phyloP scores from a whole-genome alignment of 2,329 filamentous ascomycete species.

The Aquanectria penicillioides region DNA sequence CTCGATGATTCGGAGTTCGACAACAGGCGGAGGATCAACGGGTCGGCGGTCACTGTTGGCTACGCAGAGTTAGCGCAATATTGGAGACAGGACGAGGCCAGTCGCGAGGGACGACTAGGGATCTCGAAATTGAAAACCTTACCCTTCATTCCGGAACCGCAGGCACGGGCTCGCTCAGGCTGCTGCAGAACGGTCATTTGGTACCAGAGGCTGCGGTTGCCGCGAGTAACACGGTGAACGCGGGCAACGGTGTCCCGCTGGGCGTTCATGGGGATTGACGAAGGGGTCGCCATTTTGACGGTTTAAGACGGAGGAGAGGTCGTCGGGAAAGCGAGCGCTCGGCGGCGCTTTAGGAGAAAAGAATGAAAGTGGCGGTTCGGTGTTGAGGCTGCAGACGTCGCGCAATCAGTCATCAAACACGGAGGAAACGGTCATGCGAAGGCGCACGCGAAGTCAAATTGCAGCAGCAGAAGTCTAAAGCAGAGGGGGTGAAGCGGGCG shows the following conservation, averaged over 20 bases:
- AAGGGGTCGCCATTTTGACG: conserved; percentile 47
- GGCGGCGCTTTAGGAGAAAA: conserved; percentile 13
- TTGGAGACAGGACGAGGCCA: not conserved
- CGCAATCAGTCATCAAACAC: conserved; percentile 22
- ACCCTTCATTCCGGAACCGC: conserved; percentile 96
- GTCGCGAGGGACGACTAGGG: not conserved
- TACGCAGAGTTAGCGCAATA: conserved; percentile 35
- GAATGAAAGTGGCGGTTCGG: conserved; percentile 21
- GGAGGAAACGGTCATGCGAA: conserved; percentile 10
- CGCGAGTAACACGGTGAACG: conserved; percentile 66
- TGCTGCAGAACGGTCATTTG: conserved; percentile 89
- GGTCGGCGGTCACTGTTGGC: conserved; percentile 78
- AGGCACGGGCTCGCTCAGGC: conserved; percentile 92
- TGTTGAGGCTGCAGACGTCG: conserved; percentile 22
- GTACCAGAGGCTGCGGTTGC: conserved; percentile 83
- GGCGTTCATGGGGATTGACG: conserved; percentile 41
- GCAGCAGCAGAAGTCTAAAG: conserved; percentile 17
- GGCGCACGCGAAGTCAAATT: conserved; percentile 22
- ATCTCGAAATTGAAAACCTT: conserved; percentile 49
- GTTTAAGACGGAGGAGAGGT: conserved; percentile 17
- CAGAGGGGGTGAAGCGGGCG: conserved; percentile 3
- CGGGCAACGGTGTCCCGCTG: conserved; percentile 57
- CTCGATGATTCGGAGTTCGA: conserved; percentile 88
- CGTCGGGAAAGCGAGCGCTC: not conserved
- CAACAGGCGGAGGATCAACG: conserved; percentile 93